A percentile compares a stretch with the other conserved stretches of the same genome.
Evolutionary conservation across 805 yeast species (phyloP).

Genomic region (Nakazawaea sp.): DNA sequence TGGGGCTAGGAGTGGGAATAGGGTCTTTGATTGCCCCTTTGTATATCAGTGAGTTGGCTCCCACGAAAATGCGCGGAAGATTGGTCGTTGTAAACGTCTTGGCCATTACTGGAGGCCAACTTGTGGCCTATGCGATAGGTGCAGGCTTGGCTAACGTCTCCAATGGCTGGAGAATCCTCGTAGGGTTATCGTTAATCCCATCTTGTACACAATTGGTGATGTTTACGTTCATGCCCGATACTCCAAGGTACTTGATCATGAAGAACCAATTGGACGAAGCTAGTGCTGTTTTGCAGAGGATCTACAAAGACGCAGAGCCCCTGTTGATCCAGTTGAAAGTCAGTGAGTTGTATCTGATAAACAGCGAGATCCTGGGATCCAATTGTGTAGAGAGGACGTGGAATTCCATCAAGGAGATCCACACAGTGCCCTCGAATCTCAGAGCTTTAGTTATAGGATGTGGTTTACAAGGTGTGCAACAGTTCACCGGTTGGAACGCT

Average conservation of each 20-base stretch:
- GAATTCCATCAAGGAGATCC: conserved; percentile 35
- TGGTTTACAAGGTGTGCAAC: conserved; percentile 52
- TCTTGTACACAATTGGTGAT: conserved; percentile 38
- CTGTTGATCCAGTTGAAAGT: conserved; percentile 34
- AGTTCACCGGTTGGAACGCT: conserved; percentile 52
- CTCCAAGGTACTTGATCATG: conserved; percentile 46
- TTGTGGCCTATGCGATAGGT: conserved; percentile 46
- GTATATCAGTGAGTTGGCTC: conserved; percentile 47
- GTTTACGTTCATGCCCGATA: conserved; percentile 44
- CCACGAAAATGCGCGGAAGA: conserved; percentile 44
- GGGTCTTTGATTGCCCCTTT: conserved; percentile 50
- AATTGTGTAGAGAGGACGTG: conserved; percentile 26
- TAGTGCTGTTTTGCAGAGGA: conserved; percentile 28
- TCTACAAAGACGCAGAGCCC: conserved; percentile 30
- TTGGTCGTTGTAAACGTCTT: conserved; percentile 45
- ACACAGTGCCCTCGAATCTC: conserved; percentile 34
- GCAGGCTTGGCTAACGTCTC: conserved; percentile 34
- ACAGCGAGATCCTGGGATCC: conserved; percentile 8
- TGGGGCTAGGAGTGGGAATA: conserved; percentile 50
- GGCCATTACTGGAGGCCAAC: conserved; percentile 52
- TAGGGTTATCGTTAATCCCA: conserved; percentile 46
- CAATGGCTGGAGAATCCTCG: conserved; percentile 47
- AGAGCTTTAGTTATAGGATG: conserved; percentile 49
- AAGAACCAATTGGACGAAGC: conserved; percentile 34
- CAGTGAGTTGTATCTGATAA: conserved; percentile 30